Evolutionary conservation across 495 filamentous ascomycete genomes (phyloP).

Genomic region (Penicillium mononematosum): DNA sequence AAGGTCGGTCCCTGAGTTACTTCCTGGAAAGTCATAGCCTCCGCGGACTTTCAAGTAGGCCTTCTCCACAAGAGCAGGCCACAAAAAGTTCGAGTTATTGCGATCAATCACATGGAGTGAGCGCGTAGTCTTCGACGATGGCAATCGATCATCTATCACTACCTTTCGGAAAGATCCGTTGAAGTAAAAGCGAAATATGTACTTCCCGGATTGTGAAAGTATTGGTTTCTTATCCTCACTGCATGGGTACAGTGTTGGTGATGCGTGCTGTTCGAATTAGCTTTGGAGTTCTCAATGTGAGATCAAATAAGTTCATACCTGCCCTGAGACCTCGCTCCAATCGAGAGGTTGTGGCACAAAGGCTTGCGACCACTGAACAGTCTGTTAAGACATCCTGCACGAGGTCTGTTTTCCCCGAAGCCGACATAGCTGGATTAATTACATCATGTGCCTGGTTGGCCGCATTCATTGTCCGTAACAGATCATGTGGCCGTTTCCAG

Average conservation of each 20-base stretch:
- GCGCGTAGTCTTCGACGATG: conserved; percentile 67
- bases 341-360: conserved; percentile 77
- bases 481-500: conserved; percentile 76
- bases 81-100: conserved; percentile 70
- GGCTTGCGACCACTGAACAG: conserved; percentile 94
- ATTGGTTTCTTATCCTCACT: conserved; percentile 53
- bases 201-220: conserved; percentile 77
- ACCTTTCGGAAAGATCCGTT: conserved; percentile 91
- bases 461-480: conserved; percentile 25
- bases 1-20: conserved; percentile 92
- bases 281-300: neutral
- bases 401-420: conserved; percentile 62
- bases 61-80: conserved; percentile 95
- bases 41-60: conserved; percentile 96
- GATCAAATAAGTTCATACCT: conserved; percentile 40
- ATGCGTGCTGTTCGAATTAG: conserved; percentile 57
- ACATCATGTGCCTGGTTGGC: conserved; percentile 7
- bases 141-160: conserved; percentile 87
- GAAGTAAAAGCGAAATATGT: conserved; percentile 88
- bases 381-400: conserved; percentile 94
- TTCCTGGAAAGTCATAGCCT: conserved; percentile 98
- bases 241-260: conserved; percentile 71
- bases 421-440: conserved; percentile 51
- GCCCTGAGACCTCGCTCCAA: conserved; percentile 57
- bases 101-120: conserved; percentile 87